Conservation (phyloP, 2,329 filamentous ascomycete genomes). For the Scleromitrula shiraiana region DNA sequence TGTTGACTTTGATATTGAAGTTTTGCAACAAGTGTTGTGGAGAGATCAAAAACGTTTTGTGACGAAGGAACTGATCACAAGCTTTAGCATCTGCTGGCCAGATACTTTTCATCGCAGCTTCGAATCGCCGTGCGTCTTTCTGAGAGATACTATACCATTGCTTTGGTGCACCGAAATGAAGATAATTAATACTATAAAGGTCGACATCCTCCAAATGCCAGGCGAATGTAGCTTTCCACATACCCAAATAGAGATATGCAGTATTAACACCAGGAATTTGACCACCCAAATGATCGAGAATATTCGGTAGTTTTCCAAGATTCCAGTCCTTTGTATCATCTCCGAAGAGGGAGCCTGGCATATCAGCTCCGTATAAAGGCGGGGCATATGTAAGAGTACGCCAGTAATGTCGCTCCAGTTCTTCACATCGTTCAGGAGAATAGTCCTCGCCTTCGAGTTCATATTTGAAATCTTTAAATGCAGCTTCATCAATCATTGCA, state of each 20-base stretch:
- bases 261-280: constrained; percentile 98
- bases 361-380: constrained; percentile 91
- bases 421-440: constrained; percentile 84
- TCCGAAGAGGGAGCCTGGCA: constrained; percentile 91
- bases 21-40: constrained; percentile 79
- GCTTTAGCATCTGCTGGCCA: constrained; percentile 95
- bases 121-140: constrained; percentile 84
- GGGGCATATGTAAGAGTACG: constrained; percentile 92
- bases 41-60: constrained; percentile 96
- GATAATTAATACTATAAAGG: constrained; percentile 99
- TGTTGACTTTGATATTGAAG: constrained; percentile 94
- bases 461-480: constrained; percentile 88
- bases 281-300: constrained; percentile 87
- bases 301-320: constrained; percentile 84
- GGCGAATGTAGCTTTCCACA: constrained; percentile 99
- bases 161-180: constrained; percentile 96
- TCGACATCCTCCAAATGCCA: constrained; percentile 99
- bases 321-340: constrained; percentile 84
- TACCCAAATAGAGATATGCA: constrained; percentile 92
- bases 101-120: constrained; percentile 88
- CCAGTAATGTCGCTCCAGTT: constrained; percentile 93
- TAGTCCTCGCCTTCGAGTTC: constrained; percentile 79
- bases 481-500: constrained; percentile 77
- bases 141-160: constrained; percentile 99
- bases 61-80: constrained; percentile 90